Evolutionary conservation across 148 eudicot species (phyloP).

Genomic region (Rhododendron williamsianum): DNA sequence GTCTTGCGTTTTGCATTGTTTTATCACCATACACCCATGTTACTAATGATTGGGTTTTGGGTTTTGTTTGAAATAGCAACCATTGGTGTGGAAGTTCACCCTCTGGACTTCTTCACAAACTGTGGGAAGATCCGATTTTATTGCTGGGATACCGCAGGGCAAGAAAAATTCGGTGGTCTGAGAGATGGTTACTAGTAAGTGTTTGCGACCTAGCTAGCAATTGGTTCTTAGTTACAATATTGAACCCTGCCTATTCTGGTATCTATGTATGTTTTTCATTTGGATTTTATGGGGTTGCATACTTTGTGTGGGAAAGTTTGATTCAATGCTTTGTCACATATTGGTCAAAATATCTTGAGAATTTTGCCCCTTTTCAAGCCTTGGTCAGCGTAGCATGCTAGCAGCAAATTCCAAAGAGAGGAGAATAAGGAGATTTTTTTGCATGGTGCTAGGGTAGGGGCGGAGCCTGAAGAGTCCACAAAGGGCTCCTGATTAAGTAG

Average conservation of each 20-base stretch:
- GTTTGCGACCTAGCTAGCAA: background rate
- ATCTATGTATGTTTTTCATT: background rate
- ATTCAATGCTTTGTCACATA: background rate
- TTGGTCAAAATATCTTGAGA: background rate
- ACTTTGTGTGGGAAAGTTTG: background rate
- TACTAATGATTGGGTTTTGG: conserved; percentile 1
- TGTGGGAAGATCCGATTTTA: conserved; percentile 26
- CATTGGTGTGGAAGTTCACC: conserved; percentile 38
- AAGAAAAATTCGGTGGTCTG: conserved; percentile 38
- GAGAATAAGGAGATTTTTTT: background rate
- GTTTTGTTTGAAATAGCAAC: conserved; percentile 21
- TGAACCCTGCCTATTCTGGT: background rate
- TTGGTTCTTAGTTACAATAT: background rate
- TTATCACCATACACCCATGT: background rate
- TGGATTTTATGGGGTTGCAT: background rate
- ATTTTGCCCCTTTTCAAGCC: background rate
- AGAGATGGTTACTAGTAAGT: conserved; percentile 39
- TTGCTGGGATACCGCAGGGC: conserved; percentile 44
- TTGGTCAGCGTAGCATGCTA: background rate
- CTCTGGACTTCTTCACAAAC: conserved; percentile 32
- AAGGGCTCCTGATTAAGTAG: background rate
- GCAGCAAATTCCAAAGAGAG: background rate
- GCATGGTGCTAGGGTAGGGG: background rate
- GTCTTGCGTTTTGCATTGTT: background rate
- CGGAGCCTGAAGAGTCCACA: background rate